phyloP scores from a whole-genome alignment of 305 asterid species.

The Plantago coronopus region DNA sequence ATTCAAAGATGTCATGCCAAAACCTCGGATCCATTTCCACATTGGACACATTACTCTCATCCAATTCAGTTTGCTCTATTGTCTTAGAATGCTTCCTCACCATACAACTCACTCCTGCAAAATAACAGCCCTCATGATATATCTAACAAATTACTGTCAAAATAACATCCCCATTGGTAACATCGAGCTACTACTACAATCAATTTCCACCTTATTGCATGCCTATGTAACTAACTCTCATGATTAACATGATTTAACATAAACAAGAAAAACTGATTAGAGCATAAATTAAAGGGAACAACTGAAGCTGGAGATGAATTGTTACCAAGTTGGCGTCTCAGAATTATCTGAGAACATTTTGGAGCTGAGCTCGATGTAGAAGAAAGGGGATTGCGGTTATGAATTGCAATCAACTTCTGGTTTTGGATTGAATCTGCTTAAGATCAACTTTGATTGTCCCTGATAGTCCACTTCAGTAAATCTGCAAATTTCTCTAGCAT shows the following conservation, averaged over 20 bases:
- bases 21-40: conserved; percentile 76
- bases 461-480: no score
- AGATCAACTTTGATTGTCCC: no score
- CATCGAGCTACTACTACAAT: background rate
- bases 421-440: no score
- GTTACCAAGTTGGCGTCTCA: conserved; percentile 8
- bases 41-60: conserved; percentile 52
- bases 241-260: no score
- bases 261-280: no score
- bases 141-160: no score
- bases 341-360: background rate
- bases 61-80: conserved; percentile 49
- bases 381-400: no score
- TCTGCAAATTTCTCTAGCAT: no score
- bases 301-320: background rate
- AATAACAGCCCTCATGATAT: no score
- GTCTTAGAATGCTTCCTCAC: conserved; percentile 78
- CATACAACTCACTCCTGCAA: conserved; percentile 80
- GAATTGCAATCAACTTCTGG: no score
- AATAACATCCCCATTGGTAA: background rate
- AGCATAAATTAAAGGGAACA: background rate
- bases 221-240: background rate
- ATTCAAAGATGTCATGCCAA: conserved; percentile 75
- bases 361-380: background rate
- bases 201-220: no score